Evolutionary conservation across 78 protist species (phyloP).

Genomic region (Dictyostelium capitatum): DNA sequence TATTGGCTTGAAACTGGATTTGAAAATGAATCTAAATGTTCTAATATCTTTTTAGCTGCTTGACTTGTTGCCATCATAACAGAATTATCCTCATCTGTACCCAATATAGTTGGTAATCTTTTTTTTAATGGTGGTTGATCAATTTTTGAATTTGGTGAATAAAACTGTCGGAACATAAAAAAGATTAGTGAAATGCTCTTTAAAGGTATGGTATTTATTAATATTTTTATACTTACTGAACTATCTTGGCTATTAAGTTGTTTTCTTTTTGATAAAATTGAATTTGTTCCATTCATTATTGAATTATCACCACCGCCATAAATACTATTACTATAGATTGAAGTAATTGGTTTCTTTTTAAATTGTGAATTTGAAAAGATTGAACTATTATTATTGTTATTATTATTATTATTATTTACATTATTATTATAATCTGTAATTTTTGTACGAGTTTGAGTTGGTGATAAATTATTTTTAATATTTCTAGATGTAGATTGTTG

Average conservation of each 20-base stretch:
- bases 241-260: neutral
- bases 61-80: constrained; percentile 58
- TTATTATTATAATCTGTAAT: neutral
- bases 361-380: neutral
- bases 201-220: too few species aligned
- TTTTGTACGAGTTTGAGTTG: constrained; percentile 9
- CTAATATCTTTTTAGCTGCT: constrained; percentile 64
- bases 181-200: too few species aligned
- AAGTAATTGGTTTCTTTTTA: neutral
- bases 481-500: constrained; percentile 2
- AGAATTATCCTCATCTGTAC: neutral
- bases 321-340: neutral
- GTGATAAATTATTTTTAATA: constrained; percentile 40
- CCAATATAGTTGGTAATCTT: neutral
- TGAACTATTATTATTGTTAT: neutral
- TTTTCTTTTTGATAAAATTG: constrained; percentile 22
- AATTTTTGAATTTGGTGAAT: neutral
- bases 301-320: neutral
- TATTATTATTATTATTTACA: too few species aligned
- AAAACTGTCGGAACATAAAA: neutral
- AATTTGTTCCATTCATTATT: neutral
- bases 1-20: constrained; percentile 16
- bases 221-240: neutral
- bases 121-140: constrained; percentile 25
- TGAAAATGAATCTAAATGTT: constrained; percentile 59